phyloP scores from a whole-genome alignment of 208 protist genomes.

The Trypanosoma lewisi region DNA sequence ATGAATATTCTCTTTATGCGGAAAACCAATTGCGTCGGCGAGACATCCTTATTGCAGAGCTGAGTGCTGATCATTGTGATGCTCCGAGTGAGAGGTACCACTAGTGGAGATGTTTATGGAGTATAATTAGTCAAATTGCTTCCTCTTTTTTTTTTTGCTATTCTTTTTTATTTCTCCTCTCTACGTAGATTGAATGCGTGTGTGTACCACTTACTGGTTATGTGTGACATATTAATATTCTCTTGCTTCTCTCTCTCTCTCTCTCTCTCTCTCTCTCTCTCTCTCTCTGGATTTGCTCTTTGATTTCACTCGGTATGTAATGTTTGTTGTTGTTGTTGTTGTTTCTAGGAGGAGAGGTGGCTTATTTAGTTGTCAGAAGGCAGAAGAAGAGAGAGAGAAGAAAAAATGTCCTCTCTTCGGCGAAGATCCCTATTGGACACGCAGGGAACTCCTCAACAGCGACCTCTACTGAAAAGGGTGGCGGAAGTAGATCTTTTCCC shows the following conservation, averaged over 20 bases:
- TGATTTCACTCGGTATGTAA: too few relatives aligned
- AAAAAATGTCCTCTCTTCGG: constrained; percentile 28
- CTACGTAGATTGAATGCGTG: too few relatives aligned
- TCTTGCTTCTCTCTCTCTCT: too few relatives aligned
- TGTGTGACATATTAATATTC: too few relatives aligned
- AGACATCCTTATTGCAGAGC: constrained; percentile 22
- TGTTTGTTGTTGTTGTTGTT: too few relatives aligned
- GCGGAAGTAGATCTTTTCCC: constrained; percentile 54
- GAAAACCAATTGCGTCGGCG: constrained; percentile 24
- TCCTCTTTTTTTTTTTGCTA: constrained; percentile 6
- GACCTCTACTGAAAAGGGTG: constrained; percentile 19
- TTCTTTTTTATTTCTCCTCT: not conserved
- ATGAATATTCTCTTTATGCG: constrained; percentile 26
- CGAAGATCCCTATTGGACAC: constrained; percentile 1
- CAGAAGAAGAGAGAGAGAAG: too few relatives aligned
- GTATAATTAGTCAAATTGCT: not conserved
- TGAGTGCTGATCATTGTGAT: constrained; percentile 7
- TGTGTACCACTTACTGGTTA: too few relatives aligned
- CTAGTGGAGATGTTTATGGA: not conserved
- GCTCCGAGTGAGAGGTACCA: not conserved
- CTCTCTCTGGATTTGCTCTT: too few relatives aligned
- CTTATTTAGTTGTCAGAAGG: too few relatives aligned
- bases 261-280: too few relatives aligned
- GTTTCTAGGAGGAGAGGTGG: not conserved
- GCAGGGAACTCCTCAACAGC: not conserved